Evolutionary conservation across 768 basidiomycete species (phyloP).

Genomic region (Hygrophorus russula): DNA sequence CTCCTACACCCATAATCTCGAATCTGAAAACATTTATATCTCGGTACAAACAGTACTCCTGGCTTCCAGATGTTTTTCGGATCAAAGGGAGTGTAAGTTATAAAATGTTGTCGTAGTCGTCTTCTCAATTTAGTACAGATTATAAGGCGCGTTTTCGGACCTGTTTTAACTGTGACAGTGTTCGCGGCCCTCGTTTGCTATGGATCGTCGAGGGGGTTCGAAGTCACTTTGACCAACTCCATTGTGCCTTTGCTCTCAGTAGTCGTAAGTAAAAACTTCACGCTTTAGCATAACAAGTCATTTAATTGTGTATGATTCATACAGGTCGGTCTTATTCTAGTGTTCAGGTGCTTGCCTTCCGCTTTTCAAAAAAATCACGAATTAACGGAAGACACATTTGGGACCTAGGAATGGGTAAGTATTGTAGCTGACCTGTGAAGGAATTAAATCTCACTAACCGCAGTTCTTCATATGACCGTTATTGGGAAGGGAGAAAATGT

Average conservation of each 20-base stretch:
- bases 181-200: conserved; percentile 57
- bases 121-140: conserved; percentile 32
- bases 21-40: neutral
- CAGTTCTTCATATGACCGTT: conserved; percentile 80
- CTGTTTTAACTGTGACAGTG: conserved; percentile 74
- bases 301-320: neutral
- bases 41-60: conserved; percentile 50
- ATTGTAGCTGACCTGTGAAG: neutral
- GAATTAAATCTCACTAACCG: neutral
- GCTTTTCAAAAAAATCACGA: neutral
- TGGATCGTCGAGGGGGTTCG: conserved; percentile 43
- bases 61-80: conserved; percentile 82
- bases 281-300: conserved; percentile 1
- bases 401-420: conserved; percentile 51
- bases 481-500: conserved; percentile 81
- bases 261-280: conserved; percentile 47
- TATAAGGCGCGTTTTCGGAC: conserved; percentile 61
- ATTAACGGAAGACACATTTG: neutral
- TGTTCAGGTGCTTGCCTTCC: conserved; percentile 53
- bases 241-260: conserved; percentile 84
- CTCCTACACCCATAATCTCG: conserved; percentile 1
- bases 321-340: conserved; percentile 81
- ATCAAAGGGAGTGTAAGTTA: conserved; percentile 68
- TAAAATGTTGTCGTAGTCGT: conserved; percentile 3
- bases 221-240: conserved; percentile 63